Conservation (phyloP, 225 moss, liverwort and hornwort genomes). For the Takakia lepidozioides region DNA sequence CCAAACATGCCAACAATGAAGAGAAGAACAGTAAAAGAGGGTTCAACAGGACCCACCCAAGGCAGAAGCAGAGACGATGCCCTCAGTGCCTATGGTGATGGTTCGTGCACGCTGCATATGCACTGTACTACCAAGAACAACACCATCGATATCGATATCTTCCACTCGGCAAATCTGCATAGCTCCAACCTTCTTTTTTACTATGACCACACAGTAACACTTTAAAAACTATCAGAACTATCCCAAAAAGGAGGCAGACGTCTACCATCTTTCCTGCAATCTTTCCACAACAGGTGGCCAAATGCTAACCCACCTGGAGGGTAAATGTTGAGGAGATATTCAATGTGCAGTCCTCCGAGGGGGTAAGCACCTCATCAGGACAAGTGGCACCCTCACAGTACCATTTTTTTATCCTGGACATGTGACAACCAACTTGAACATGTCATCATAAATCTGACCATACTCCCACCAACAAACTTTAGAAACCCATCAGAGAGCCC, state of each 20-base stretch:
- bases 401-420: conserved; percentile 55
- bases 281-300: too few species aligned
- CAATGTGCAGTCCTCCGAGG: conserved; percentile 92
- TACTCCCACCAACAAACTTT: too few species aligned
- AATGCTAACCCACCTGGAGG: conserved; percentile 76
- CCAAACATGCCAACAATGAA: too few species aligned
- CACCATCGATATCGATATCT: conserved; percentile 79
- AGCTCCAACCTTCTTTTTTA: too few species aligned
- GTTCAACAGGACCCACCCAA: conserved; percentile 79
- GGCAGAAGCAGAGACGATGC: conserved; percentile 76
- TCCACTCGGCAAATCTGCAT: conserved; percentile 97
- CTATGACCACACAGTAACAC: too few species aligned
- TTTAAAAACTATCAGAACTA: too few species aligned
- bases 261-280: too few species aligned
- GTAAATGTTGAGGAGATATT: conserved; percentile 90
- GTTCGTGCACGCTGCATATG: conserved; percentile 85
- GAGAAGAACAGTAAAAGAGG: too few species aligned
- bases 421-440: too few species aligned
- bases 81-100: conserved; percentile 53
- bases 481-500: too few species aligned
- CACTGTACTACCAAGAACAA: conserved; percentile 73
- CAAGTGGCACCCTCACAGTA: conserved; percentile 66
- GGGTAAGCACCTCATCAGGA: conserved; percentile 74
- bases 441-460: too few species aligned
- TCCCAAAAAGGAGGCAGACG: too few species aligned